Evolutionary conservation across 2,329 filamentous ascomycete species (phyloP), one percentile per base, ranked within the genome.

Genomic region (Clonostachys sp.): DNA sequence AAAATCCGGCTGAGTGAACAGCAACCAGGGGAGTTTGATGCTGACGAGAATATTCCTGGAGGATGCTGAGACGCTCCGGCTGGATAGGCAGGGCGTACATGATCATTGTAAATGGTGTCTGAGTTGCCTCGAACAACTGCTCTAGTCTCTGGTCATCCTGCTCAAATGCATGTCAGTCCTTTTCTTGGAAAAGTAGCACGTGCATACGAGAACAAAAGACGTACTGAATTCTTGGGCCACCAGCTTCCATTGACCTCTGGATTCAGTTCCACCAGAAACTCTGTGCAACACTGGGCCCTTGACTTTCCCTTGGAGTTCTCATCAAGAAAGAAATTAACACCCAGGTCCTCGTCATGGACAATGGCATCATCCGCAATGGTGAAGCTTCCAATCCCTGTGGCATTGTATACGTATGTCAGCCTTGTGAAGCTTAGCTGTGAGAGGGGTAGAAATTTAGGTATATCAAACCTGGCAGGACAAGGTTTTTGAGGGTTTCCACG

Each of bases 321-420:
- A 51, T 96, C 89, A 1, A 99, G 75, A 60, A 99, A 99, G 76
- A 99, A 99, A 69, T 99, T 99, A 52, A 96, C 86, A 5, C 95
- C 94, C 39, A 99, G 73, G 59, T 99, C 94, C 40, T 83, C 76
- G 55, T 95, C 86, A 2, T 73, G 75, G n/a, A 99, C 91, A 3
- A 78, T 65, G 2, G 83, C 80, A 7, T 87, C 83, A 59, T 99
- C 94, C 45, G 87, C 86, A 51, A 99, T 95, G 1, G 89, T 95
- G 64, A 96, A 99, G 24, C 83, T 81, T 9, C 94, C 95, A 57
- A 97, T 87, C 5, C 91, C 86, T 85, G 42, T 30, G 24, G 8
- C 9, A 30, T 30, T 30, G 24, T 30, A 30, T 30, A 30, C 24
- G 24, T 30, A 30, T 30, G 24, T 30, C 24, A 30, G 24, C 24